Percentiles rank a stretch among this genome's conserved stretches.
Conservation (phyloP, 2,329 filamentous ascomycete species). For the Colletotrichum gloeosporioides region DNA sequence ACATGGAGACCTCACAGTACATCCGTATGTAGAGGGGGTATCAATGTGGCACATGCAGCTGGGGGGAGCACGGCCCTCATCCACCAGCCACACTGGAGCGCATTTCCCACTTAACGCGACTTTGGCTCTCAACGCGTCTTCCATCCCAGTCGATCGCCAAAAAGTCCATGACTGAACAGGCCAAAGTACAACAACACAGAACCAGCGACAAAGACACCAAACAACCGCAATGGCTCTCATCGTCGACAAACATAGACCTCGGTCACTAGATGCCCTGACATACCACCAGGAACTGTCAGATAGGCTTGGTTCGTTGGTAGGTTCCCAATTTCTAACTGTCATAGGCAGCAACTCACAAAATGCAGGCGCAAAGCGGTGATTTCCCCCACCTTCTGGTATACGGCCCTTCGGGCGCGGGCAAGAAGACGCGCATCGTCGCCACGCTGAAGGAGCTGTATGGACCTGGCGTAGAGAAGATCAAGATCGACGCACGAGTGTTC, state of each 20-base stretch:
- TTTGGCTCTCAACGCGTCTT: conserved; percentile 27
- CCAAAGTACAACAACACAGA: neutral
- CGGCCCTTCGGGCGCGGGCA: conserved; percentile 93
- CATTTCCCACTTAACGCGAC: conserved; percentile 42
- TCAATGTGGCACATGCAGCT: neutral
- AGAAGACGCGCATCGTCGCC: conserved; percentile 96
- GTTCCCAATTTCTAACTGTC: conserved; percentile 26
- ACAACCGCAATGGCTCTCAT: conserved; percentile 65
- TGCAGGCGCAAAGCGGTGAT: conserved; percentile 91
- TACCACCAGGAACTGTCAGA: conserved; percentile 92
- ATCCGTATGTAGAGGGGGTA: neutral
- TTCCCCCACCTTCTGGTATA: conserved; percentile 98
- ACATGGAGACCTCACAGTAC: neutral
- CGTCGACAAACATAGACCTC: conserved; percentile 75
- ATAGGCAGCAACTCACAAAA: conserved; percentile 7
- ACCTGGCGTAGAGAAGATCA: conserved; percentile 98
- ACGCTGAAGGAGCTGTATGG: conserved; percentile 96
- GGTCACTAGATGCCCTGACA: conserved; percentile 77
- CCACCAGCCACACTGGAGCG: conserved; percentile 11
- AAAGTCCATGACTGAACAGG: conserved; percentile 6
- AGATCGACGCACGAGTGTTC: conserved; percentile 97
- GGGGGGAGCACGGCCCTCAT: conserved; percentile 18
- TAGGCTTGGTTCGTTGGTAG: conserved; percentile 83
- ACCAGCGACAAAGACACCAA: conserved; percentile 5
- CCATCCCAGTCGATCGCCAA: conserved; percentile 14